Evolutionary conservation across 2,329 filamentous ascomycete species (phyloP).

Genomic region (Botrytis porri): DNA sequence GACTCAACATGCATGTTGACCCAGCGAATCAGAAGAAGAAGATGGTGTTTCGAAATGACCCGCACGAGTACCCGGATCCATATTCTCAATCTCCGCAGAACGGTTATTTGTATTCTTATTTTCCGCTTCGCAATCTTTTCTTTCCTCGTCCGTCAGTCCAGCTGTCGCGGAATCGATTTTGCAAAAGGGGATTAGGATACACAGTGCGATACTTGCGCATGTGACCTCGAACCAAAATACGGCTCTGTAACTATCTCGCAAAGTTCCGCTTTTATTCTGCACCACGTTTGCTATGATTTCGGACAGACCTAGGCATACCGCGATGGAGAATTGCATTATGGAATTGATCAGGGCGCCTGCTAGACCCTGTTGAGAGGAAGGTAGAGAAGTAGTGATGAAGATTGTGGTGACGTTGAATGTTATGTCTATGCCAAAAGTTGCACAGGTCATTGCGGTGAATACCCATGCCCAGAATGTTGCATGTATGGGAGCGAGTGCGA

Average conservation of each 20-base stretch:
- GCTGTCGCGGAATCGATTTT: conserved; percentile 18
- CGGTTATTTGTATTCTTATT: background rate
- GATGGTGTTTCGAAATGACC: background rate
- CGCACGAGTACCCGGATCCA: background rate
- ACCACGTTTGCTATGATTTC: background rate
- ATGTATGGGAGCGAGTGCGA: conserved; percentile 50
- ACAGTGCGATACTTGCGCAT: conserved; percentile 13
- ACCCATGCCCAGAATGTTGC: conserved; percentile 59
- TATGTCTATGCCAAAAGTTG: conserved; percentile 69
- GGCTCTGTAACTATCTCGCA: conserved; percentile 6
- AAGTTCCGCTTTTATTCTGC: background rate
- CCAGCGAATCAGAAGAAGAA: conserved; percentile 1
- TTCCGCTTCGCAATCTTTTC: background rate
- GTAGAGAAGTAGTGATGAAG: conserved; percentile 69
- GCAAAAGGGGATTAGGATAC: conserved; percentile 13
- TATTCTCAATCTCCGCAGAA: background rate
- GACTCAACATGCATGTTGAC: background rate
- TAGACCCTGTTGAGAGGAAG: conserved; percentile 61
- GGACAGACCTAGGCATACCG: conserved; percentile 13
- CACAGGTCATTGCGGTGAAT: conserved; percentile 64
- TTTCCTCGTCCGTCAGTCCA: background rate
- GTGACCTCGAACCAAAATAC: conserved; percentile 19
- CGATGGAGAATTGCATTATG: conserved; percentile 17
- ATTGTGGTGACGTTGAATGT: conserved; percentile 71
- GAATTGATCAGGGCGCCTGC: conserved; percentile 65